A percentile compares a stretch with the other conserved stretches of the same genome.
These are phyloP conservation scores for Zancudomyces culisetae DNA, from an alignment of 371 early-diverging fungal species.

Conservation along the genomic window DNA sequence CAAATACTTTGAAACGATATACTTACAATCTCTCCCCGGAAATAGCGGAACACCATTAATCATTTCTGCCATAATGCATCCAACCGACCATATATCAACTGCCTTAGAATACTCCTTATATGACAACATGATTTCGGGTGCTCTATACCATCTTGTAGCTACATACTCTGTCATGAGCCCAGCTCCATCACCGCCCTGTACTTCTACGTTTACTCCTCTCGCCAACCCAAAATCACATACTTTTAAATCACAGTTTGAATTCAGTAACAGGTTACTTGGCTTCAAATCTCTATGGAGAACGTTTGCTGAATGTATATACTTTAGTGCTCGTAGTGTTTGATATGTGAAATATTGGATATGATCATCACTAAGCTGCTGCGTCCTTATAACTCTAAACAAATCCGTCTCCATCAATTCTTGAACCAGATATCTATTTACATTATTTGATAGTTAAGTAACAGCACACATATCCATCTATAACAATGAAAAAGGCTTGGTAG, in stretches of 20 bases:
- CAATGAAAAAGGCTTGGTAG: no score
- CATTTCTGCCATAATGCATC: slow-evolving; percentile 90
- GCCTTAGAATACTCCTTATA: slow-evolving; percentile 81
- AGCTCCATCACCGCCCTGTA: slow-evolving; percentile 52
- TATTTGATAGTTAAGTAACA: neutral
- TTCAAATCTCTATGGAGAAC: slow-evolving; percentile 94
- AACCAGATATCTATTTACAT: slow-evolving; percentile 32
- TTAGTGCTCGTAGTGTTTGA: slow-evolving; percentile 89
- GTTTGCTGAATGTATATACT: slow-evolving; percentile 94
- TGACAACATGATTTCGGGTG: slow-evolving; percentile 89
- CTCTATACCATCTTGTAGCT: slow-evolving; percentile 94
- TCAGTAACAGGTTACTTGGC: slow-evolving; percentile 89
- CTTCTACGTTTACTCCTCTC: slow-evolving; percentile 62
- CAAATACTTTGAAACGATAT: slow-evolving; percentile 68
- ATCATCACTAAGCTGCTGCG: slow-evolving; percentile 82
- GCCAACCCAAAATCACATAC: slow-evolving; percentile 87
- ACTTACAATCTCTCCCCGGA: slow-evolving; percentile 80
- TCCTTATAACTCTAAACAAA: slow-evolving; percentile 90
- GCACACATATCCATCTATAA: neutral
- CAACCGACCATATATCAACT: slow-evolving; percentile 89
- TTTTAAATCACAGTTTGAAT: slow-evolving; percentile 81
- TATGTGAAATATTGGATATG: slow-evolving; percentile 96
- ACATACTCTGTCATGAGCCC: slow-evolving; percentile 80
- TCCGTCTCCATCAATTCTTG: slow-evolving; percentile 95
- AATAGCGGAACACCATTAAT: slow-evolving; percentile 74